A percentile compares a stretch with the other conserved stretches of the same genome.
Conservation (phyloP, 2,329 filamentous ascomycete species). For the Huntiella bhutanensis region DNA sequence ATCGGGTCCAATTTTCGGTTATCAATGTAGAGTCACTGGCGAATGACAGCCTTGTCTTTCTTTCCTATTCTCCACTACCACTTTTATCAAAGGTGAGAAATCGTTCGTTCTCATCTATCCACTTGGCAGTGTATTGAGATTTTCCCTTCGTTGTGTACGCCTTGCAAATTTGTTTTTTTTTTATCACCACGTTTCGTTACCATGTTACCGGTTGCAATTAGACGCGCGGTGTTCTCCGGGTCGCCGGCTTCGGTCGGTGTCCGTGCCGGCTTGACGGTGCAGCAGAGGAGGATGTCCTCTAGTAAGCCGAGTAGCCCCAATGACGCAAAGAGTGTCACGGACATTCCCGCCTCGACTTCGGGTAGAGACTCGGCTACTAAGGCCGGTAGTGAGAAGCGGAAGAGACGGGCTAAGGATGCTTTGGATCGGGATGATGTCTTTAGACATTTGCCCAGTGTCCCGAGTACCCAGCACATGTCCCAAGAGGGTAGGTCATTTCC, state of each 20-base stretch:
- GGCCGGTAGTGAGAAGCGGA: slow-evolving; percentile 32
- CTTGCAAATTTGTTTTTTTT: slow-evolving; percentile 10
- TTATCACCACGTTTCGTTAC: slow-evolving; percentile 12
- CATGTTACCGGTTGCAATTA: slow-evolving; percentile 38
- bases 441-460: slow-evolving; percentile 50
- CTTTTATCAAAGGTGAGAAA: slow-evolving; percentile 1
- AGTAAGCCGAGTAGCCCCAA: slow-evolving; percentile 45
- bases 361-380: slow-evolving; percentile 25
- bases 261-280: slow-evolving; percentile 23
- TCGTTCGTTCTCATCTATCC: not conserved
- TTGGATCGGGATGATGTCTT: slow-evolving; percentile 26
- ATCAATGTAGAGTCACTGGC: not conserved
- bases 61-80: slow-evolving; percentile 2
- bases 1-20: slow-evolving; percentile 3
- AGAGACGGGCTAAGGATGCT: slow-evolving; percentile 37
- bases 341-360: slow-evolving; percentile 26
- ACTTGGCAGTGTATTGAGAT: not conserved
- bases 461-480: slow-evolving; percentile 53
- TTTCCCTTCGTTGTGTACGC: not conserved
- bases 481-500: slow-evolving; percentile 35
- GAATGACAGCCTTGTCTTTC: slow-evolving; percentile 3
- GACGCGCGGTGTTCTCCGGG: slow-evolving; percentile 27
- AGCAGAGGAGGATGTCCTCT: slow-evolving; percentile 38
- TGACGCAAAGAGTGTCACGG: slow-evolving; percentile 25
- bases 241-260: slow-evolving; percentile 16